phyloP scores from a whole-genome alignment of 169 alveolate species.

The Perkinsus olseni region DNA sequence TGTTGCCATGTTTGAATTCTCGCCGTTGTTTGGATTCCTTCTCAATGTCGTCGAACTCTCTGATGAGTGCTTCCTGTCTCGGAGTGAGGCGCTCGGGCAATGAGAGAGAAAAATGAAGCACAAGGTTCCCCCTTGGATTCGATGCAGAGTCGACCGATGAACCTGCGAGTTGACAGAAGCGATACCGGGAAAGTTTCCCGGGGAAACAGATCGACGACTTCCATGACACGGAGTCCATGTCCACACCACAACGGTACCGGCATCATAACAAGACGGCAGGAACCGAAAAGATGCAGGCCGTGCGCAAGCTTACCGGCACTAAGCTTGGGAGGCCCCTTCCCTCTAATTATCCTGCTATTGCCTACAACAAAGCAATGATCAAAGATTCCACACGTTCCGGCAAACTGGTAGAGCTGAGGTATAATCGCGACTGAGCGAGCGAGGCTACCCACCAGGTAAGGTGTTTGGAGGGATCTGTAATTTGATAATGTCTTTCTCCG shows the following conservation, averaged over 20 bases:
- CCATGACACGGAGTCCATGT: too few relatives aligned
- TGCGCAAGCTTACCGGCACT: background rate
- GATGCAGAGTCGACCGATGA: background rate
- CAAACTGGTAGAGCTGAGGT: too few relatives aligned
- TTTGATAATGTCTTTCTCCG: background rate
- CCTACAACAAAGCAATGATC: background rate
- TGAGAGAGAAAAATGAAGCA: background rate
- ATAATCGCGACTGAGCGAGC: background rate
- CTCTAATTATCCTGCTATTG: background rate
- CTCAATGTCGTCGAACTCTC: background rate
- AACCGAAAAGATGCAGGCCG: too few relatives aligned
- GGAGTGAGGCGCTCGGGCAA: background rate
- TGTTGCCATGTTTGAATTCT: too few relatives aligned
- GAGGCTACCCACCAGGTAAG: background rate
- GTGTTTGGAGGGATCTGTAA: background rate
- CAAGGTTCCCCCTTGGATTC: background rate
- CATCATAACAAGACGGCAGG: too few relatives aligned
- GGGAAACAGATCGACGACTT: too few relatives aligned
- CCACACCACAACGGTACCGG: too few relatives aligned
- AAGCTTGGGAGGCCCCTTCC: background rate
- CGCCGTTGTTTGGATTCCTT: background rate
- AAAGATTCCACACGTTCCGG: too few relatives aligned
- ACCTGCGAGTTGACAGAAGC: background rate
- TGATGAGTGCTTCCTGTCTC: background rate
- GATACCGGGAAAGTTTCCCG: too few relatives aligned